Conservation (phyloP, 495 filamentous ascomycete species). For the Talaromyces stipitatus region DNA sequence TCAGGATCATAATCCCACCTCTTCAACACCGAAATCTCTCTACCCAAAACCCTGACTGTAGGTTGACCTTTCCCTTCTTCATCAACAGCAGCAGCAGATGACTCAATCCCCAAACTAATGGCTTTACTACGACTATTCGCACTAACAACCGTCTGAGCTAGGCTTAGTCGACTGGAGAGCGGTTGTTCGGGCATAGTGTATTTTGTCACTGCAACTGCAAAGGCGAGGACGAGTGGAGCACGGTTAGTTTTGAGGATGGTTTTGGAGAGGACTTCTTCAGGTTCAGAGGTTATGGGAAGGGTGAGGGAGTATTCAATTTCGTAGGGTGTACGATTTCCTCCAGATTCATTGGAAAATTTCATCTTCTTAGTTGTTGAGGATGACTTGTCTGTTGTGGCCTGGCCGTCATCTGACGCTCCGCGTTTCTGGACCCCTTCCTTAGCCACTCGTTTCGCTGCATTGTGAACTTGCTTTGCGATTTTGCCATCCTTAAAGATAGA, state of each 20-base stretch:
- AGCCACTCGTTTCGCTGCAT: constrained; percentile 52
- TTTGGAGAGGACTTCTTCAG: constrained; percentile 51
- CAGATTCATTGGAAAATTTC: constrained; percentile 5
- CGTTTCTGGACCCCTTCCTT: constrained; percentile 62
- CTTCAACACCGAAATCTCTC: constrained; percentile 66
- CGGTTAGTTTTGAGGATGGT: constrained; percentile 65
- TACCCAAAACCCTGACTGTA: constrained; percentile 57
- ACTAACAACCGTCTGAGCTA: constrained; percentile 74
- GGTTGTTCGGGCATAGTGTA: constrained; percentile 81
- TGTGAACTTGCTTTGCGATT: constrained; percentile 53
- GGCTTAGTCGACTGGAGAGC: constrained; percentile 67
- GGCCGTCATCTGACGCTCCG: constrained; percentile 22
- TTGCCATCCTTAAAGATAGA: constrained; percentile 62
- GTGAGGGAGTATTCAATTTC: constrained; percentile 58
- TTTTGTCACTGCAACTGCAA: constrained; percentile 63
- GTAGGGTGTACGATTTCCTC: constrained; percentile 34
- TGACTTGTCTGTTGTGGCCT: constrained; percentile 9
- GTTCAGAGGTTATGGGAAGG: constrained; percentile 43
- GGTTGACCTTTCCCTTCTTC: constrained; percentile 73
- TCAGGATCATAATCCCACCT: constrained; percentile 68
- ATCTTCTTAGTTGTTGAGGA: constrained; percentile 11
- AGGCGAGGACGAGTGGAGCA: constrained; percentile 74
- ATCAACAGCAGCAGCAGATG: constrained; percentile 57
- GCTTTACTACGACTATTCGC: constrained; percentile 70
- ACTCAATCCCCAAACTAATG: constrained; percentile 62